Evolutionary conservation across 805 yeast species (phyloP).

Genomic region (Deakozyma indianensis): DNA sequence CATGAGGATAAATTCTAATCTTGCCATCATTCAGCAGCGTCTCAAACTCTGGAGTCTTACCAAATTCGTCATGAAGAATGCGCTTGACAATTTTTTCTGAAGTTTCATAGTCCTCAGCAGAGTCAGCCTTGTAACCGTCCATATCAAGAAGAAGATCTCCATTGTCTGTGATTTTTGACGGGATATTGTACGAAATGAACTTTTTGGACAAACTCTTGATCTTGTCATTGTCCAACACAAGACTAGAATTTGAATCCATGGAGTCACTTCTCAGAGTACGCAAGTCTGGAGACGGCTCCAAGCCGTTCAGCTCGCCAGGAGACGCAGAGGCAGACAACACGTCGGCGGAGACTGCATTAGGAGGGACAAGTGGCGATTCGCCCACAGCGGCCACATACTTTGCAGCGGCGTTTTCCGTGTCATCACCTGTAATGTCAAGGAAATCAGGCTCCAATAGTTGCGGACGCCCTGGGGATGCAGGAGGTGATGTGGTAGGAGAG

Average conservation of each 20-base stretch:
- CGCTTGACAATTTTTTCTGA: constrained; percentile 65
- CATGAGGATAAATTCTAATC: constrained; percentile 15
- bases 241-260: background rate
- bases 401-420: background rate
- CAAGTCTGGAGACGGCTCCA: constrained; percentile 10
- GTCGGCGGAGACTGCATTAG: background rate
- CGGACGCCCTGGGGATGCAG: constrained; percentile 8
- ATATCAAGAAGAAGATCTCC: constrained; percentile 87
- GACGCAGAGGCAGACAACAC: background rate
- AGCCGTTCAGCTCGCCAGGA: background rate
- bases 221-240: constrained; percentile 10
- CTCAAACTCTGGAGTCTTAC: constrained; percentile 17
- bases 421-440: constrained; percentile 27
- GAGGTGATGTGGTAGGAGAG: constrained; percentile 3
- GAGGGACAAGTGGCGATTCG: background rate
- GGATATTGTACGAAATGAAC: constrained; percentile 53
- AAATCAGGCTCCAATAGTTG: constrained; percentile 33
- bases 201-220: constrained; percentile 51
- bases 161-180: constrained; percentile 72
- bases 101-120: constrained; percentile 49
- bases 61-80: constrained; percentile 61
- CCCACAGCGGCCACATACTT: background rate
- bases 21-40: constrained; percentile 21
- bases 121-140: constrained; percentile 86
- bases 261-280: background rate